Percentiles rank a stretch among this genome's conserved stretches.
Conservation (phyloP, 75 land plant genomes). For the Pinus albicaulis region DNA sequence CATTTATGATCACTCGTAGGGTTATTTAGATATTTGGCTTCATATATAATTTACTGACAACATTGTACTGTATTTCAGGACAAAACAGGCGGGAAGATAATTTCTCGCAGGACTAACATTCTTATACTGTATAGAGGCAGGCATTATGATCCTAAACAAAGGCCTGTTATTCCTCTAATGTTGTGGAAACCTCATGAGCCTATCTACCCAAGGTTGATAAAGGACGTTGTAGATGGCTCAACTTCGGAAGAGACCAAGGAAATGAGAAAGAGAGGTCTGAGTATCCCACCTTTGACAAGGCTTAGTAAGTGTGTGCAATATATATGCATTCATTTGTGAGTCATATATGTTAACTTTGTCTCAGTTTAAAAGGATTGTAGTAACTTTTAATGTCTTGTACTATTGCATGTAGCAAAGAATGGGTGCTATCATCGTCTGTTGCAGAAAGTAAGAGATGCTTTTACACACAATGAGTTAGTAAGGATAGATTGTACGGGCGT, state of each 20-base stretch:
- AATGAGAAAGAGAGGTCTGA: constrained; percentile 64
- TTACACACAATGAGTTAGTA: constrained; percentile 66
- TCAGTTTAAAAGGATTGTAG: background rate
- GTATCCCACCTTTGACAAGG: constrained; percentile 51
- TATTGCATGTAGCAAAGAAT: constrained; percentile 62
- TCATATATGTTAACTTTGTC: background rate
- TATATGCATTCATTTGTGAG: background rate
- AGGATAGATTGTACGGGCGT: constrained; percentile 72
- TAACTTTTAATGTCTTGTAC: background rate
- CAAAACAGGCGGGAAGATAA: constrained; percentile 83
- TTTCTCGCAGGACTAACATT: constrained; percentile 53
- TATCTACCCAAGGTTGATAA: constrained; percentile 76
- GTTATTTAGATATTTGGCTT: too few species aligned
- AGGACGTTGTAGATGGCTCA: constrained; percentile 62
- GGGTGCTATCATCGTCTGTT: constrained; percentile 86
- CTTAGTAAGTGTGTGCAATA: constrained; percentile 46
- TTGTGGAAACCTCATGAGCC: constrained; percentile 82
- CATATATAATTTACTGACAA: background rate
- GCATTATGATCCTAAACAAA: constrained; percentile 63
- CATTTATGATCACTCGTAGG: background rate
- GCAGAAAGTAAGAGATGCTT: constrained; percentile 66
- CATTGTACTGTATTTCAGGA: constrained; percentile 44
- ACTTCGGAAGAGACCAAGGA: constrained; percentile 70
- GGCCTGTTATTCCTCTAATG: constrained; percentile 79
- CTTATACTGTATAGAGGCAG: constrained; percentile 71